Evolutionary conservation across 768 basidiomycete species (phyloP), one percentile per base, ranked within the genome.

Genomic region (Trametes sanguinea): DNA sequence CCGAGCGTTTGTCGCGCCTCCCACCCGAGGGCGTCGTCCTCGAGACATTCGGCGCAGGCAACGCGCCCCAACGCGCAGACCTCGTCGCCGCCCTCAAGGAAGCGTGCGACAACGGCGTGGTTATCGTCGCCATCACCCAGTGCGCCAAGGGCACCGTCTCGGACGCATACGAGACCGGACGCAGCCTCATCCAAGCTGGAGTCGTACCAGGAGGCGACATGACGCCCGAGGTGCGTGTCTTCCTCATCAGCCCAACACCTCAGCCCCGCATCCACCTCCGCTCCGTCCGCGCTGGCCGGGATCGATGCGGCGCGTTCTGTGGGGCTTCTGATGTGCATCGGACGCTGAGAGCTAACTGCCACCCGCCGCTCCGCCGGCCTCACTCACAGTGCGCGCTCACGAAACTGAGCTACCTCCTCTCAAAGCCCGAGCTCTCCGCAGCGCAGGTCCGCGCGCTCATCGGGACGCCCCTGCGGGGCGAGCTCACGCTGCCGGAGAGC

Each of bases 41-140:
- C 1, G 92, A 96, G 72, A 93, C 91, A 2, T 98, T 92, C 72
- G 95, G 95, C 6, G 87, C 94, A 1, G 95, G 95, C 0, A 98
- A 98, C 74, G 92, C 94, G 9, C 94, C 95, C 0, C 88, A 93
- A 67, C 83, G 91, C 11, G 61, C 80, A 51, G 94, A 94, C 65
- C 75, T 97, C 17, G 82, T 91, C 71, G 73, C 81, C n/a, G 88
- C 85, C 0, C 79, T 97, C 60, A 86, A 85, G 65, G 87, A 90
- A 58, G 94, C 95, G 2, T 92, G 90, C 64, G 84, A 88, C 58
- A 83, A 89, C 1, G 94, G 92, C 9, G 82, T 95, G 2, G 85
- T 96, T 54, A 84, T 98, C 51, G 93, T 98, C 42, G 92, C 94
- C 10, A 94, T 97, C 52, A 88, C 93, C 0, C 95, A 98, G 69